Percentiles rank a stretch among this genome's conserved stretches.
Evolutionary conservation across 208 protist genomes (phyloP).

Genomic region (Leishmania tropica): DNA sequence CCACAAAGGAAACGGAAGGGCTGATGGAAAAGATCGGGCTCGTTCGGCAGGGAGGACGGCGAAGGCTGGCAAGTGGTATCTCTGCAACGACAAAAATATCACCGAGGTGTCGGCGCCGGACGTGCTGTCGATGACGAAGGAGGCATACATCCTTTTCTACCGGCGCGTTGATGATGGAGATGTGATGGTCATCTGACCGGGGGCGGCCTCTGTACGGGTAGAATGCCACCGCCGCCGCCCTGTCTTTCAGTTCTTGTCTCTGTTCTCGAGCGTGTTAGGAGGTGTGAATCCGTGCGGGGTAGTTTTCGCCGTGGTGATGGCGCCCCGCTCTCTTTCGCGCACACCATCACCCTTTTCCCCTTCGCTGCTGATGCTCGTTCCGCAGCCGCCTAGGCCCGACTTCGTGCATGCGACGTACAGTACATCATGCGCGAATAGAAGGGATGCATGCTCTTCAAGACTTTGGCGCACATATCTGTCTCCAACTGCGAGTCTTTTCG

Average conservation of each 20-base stretch:
- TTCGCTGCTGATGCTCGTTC: neutral
- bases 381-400: neutral
- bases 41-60: neutral
- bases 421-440: neutral
- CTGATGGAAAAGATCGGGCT: neutral
- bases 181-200: neutral
- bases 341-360: neutral
- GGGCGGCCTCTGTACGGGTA: neutral
- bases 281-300: neutral
- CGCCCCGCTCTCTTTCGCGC: neutral
- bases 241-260: neutral
- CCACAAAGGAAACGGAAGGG: neutral
- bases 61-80: conserved; percentile 51
- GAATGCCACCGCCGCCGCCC: neutral
- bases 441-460: neutral
- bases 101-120: conserved; percentile 35
- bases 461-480: neutral
- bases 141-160: conserved; percentile 89
- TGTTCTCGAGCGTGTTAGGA: neutral
- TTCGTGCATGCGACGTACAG: neutral
- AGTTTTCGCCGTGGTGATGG: neutral
- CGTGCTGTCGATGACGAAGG: conserved; percentile 42
- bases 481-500: neutral
- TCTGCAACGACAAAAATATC: conserved; percentile 81
- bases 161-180: conserved; percentile 8